Conservation (phyloP, 805 yeast genomes). For the Babjeviella inositovora region DNA sequence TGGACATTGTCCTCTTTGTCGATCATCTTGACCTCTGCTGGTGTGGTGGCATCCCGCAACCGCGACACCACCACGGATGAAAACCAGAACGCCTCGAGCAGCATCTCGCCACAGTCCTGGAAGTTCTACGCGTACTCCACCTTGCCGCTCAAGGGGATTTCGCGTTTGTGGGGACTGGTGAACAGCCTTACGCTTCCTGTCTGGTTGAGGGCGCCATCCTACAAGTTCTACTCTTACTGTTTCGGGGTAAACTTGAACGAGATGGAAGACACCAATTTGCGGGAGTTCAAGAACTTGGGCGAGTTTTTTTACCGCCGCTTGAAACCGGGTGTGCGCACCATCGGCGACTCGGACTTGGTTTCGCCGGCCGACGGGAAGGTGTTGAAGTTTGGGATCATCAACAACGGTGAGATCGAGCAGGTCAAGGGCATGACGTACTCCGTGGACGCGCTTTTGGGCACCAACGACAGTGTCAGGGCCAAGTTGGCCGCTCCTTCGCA, state of each 20-base stretch:
- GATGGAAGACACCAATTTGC: slow-evolving; percentile 69
- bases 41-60: slow-evolving; percentile 25
- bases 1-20: slow-evolving; percentile 39
- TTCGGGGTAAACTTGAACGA: slow-evolving; percentile 88
- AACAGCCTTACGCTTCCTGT: slow-evolving; percentile 73
- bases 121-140: slow-evolving; percentile 78
- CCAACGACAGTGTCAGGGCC: slow-evolving; percentile 14
- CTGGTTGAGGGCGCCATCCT: slow-evolving; percentile 79
- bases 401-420: slow-evolving; percentile 82
- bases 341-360: slow-evolving; percentile 50
- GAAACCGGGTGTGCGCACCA: slow-evolving; percentile 64
- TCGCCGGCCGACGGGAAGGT: slow-evolving; percentile 93
- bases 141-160: slow-evolving; percentile 78
- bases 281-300: slow-evolving; percentile 61
- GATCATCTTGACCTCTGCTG: slow-evolving; percentile 35
- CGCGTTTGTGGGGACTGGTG: slow-evolving; percentile 89
- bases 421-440: slow-evolving; percentile 94
- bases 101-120: slow-evolving; percentile 63
- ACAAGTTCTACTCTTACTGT: slow-evolving; percentile 52
- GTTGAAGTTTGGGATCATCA: slow-evolving; percentile 65
- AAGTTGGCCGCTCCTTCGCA: slow-evolving; percentile 41
- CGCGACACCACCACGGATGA: slow-evolving; percentile 1
- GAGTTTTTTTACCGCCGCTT: slow-evolving; percentile 85
- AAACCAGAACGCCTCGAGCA: slow-evolving; percentile 21
- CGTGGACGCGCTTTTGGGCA: slow-evolving; percentile 75